Conservation (phyloP, 495 filamentous ascomycete genomes). For the Annulohypoxylon moriforme region DNA sequence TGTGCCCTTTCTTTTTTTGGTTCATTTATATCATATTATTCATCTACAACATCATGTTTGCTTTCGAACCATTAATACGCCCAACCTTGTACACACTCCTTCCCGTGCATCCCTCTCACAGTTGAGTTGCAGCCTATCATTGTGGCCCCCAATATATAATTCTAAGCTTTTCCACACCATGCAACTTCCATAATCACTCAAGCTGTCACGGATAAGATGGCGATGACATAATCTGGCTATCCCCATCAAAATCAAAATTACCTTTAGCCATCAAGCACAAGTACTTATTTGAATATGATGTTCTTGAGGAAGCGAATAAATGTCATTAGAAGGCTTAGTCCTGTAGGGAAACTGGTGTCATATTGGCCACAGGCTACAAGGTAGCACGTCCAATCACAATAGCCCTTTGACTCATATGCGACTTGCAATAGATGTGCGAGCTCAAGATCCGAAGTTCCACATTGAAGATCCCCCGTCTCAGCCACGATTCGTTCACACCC, state of each 20-base stretch:
- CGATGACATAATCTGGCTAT: background rate
- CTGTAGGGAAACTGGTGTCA: slow-evolving; percentile 20
- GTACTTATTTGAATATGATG: slow-evolving; percentile 22
- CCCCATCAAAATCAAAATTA: background rate
- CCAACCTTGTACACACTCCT: slow-evolving; percentile 5
- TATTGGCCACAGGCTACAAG: slow-evolving; percentile 12
- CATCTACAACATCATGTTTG: background rate
- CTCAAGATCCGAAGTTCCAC: slow-evolving; percentile 15
- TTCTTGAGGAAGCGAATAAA: slow-evolving; percentile 16
- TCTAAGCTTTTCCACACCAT: background rate
- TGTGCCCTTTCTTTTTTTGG: slow-evolving; percentile 27
- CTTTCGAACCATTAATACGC: slow-evolving; percentile 6
- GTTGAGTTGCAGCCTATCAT: slow-evolving; percentile 4
- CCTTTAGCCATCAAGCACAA: slow-evolving; percentile 23
- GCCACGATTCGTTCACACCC: background rate
- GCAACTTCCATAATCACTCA: background rate
- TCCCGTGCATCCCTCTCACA: slow-evolving; percentile 3
- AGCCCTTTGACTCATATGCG: slow-evolving; percentile 10
- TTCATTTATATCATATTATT: slow-evolving; percentile 1
- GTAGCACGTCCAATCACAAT: slow-evolving; percentile 34
- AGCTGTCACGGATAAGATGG: slow-evolving; percentile 1
- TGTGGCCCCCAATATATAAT: background rate
- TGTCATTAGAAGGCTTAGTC: slow-evolving; percentile 23
- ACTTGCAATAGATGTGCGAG: slow-evolving; percentile 21
- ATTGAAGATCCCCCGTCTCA: slow-evolving; percentile 12